Evolutionary conservation across 768 basidiomycete genomes (phyloP), one percentile per base, ranked within the genome.

Genomic region (Rhizopogon rudus): DNA sequence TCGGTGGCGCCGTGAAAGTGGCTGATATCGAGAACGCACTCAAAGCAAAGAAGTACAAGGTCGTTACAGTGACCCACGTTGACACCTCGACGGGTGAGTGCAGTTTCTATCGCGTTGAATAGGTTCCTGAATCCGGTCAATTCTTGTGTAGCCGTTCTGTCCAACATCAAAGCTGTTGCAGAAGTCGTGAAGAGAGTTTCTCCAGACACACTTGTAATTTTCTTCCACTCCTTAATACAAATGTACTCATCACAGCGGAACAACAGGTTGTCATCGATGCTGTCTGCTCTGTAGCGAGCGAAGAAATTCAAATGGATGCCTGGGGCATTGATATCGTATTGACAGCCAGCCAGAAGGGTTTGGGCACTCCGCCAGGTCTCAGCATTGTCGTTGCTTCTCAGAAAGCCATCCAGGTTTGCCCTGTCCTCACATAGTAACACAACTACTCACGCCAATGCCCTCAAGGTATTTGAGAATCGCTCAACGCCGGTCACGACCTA

Each of bases 281-380:
- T n/a, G 97, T 99, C 28, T 99, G 97, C 73, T 88, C 93, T 2
- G 93, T 98, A 14, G 97, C 91, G 5, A 91, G 88, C 62, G 97
- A 98, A 69, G 93, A 98, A 68, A 94, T 99, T 63, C 83, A 78
- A 44, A 89, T 97, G 77, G 97, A 98, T 62, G 86, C 81, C 2
- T 98, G 97, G 97, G 85, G 80, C 25, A 77, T 98, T 52, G 97
- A 99, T 61, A 84, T 94, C 39, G 87, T 98, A 25, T 62, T 95
- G 41, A 82, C 87, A 14, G 93, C 91, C 9, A 86, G 84, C 55
- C 93, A 96, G 71, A 97, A 97, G 67, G 97, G 96, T 40, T 83
- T 99, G 20, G 88, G 94, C 31, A 83, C 87, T 0, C 97, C 97
- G 2, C 96, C 97, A 7, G 97, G 97, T 37, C 78, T 99, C 28